A percentile compares a stretch with the other conserved stretches of the same genome.
These are phyloP conservation scores for Candida glaebosa DNA, from an alignment of 805 yeast genomes.

Conservation along the genomic window DNA sequence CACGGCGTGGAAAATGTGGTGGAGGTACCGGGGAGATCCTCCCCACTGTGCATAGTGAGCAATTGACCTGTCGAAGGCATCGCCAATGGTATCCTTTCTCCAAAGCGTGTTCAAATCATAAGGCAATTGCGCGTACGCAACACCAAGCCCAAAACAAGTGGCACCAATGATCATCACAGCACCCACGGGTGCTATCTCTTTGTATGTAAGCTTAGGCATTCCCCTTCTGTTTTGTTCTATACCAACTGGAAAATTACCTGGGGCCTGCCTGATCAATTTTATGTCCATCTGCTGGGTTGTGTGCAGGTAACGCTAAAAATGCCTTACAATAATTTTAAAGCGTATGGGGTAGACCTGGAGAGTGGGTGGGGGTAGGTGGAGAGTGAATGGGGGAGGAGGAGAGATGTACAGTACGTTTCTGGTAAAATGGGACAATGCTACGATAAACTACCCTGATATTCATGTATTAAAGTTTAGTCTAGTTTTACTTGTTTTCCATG, in stretches of 20 bases:
- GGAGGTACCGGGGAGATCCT: slow-evolving; percentile 54
- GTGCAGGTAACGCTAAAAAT: background rate
- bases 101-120: slow-evolving; percentile 79
- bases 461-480: too few species aligned
- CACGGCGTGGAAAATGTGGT: slow-evolving; percentile 61
- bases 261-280: background rate
- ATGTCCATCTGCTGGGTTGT: background rate
- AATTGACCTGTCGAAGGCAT: slow-evolving; percentile 58
- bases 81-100: slow-evolving; percentile 44
- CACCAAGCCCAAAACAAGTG: slow-evolving; percentile 77
- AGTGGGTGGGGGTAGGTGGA: too few species aligned
- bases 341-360: too few species aligned
- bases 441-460: too few species aligned
- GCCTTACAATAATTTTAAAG: slow-evolving; percentile 1
- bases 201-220: slow-evolving; percentile 24
- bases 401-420: background rate
- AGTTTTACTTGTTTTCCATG: slow-evolving; percentile 24
- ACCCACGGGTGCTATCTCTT: slow-evolving; percentile 46
- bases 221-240: background rate
- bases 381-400: too few species aligned
- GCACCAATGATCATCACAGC: slow-evolving; percentile 45
- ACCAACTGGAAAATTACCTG: background rate
- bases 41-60: slow-evolving; percentile 75
- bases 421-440: too few species aligned
- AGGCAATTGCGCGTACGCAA: slow-evolving; percentile 72